These are phyloP conservation scores for Cantharellus anzutake DNA, from an alignment of 768 basidiomycete genomes.

Conservation along the genomic window DNA sequence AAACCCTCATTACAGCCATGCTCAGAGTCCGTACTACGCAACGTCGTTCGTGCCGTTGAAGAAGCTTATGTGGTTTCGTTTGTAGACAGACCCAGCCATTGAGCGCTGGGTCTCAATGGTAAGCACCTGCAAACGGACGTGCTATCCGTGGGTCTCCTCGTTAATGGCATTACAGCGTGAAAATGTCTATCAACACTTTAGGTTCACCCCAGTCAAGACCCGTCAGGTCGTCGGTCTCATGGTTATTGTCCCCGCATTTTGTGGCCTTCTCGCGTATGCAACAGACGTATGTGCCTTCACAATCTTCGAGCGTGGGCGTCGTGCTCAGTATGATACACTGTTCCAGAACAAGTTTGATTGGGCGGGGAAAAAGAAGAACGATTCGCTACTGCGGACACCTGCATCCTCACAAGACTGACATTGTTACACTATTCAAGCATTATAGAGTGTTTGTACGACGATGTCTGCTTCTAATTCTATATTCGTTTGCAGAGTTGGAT, in stretches of 20 bases:
- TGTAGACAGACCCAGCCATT: conserved; percentile 35
- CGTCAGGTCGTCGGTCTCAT: conserved; percentile 40
- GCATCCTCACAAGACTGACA: conserved; percentile 12
- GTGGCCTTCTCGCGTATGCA: conserved; percentile 10
- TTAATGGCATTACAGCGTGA: conserved; percentile 39
- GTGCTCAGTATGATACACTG: neutral
- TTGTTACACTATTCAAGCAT: conserved; percentile 14
- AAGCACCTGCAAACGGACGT: conserved; percentile 1
- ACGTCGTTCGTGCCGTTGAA: conserved; percentile 4
- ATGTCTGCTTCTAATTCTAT: conserved; percentile 17
- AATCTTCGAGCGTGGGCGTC: neutral
- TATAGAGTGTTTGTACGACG: neutral
- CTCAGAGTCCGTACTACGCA: conserved; percentile 2
- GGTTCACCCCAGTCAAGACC: conserved; percentile 52
- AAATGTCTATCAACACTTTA: conserved; percentile 65
- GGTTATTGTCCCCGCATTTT: conserved; percentile 36
- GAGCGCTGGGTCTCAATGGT: conserved; percentile 46
- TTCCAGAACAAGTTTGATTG: conserved; percentile 21
- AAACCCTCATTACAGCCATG: neutral
- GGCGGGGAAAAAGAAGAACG: conserved; percentile 28
- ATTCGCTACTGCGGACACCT: conserved; percentile 18
- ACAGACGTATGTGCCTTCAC: conserved; percentile 14
- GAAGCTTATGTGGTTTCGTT: conserved; percentile 13
- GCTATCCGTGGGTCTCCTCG: neutral
- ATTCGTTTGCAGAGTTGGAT: conserved; percentile 78